These are phyloP conservation scores for Saprolegnia parasitica DNA, from an alignment of 352 stramenopile species.

Conservation along the genomic window DNA sequence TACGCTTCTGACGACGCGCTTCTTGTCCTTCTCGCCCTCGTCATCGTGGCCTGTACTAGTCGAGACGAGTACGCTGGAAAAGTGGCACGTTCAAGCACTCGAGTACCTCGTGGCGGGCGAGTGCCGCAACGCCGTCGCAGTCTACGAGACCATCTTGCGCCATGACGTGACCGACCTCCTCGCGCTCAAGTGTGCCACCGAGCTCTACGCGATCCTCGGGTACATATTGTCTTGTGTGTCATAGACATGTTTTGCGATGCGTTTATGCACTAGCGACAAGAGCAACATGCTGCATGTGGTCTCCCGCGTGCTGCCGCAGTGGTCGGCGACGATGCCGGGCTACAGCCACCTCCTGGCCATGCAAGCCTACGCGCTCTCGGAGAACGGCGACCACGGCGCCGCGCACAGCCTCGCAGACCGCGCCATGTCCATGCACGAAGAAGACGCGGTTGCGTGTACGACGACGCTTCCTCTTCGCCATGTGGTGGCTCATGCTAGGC, in stretches of 20 bases:
- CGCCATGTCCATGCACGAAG: conserved; percentile 77
- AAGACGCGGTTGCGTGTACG: conserved; percentile 81
- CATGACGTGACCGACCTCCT: conserved; percentile 63
- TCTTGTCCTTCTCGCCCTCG: background rate
- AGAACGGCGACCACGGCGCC: conserved; percentile 55
- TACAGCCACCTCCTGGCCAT: conserved; percentile 77
- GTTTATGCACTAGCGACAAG: conserved; percentile 43
- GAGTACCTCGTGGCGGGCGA: conserved; percentile 65
- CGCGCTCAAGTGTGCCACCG: conserved; percentile 68
- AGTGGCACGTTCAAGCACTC: conserved; percentile 67
- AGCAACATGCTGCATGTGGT: conserved; percentile 73
- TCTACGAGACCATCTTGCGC: conserved; percentile 79
- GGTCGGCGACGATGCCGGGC: conserved; percentile 67
- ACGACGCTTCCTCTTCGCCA: conserved; percentile 24
- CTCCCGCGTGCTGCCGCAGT: conserved; percentile 62
- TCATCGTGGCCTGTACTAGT: too few relatives aligned
- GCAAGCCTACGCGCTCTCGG: conserved; percentile 79
- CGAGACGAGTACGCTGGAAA: conserved; percentile 41
- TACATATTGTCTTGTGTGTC: conserved; percentile 29
- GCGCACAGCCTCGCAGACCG: conserved; percentile 68
- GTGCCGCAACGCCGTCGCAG: conserved; percentile 51
- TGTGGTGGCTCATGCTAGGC: background rate
- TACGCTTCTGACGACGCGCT: conserved; percentile 24
- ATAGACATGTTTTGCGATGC: background rate
- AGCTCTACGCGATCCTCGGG: conserved; percentile 77